Evolutionary conservation across 1,284 basidiomycete species (phyloP), one percentile per base, ranked within the genome.

Genomic region (Leccinum fuscescens): DNA sequence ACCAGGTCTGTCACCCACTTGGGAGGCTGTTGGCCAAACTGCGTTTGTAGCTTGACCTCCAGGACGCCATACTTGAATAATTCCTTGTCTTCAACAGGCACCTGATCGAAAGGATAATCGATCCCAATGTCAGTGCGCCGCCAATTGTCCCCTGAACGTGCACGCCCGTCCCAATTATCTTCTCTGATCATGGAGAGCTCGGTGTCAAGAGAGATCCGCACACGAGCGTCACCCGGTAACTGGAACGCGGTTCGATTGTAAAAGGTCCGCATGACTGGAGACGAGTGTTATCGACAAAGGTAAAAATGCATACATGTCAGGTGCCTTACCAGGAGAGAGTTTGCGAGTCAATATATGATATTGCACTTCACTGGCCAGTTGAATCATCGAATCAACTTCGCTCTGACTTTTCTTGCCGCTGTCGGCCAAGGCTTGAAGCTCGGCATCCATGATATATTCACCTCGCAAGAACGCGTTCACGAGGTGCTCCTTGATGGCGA

Each of bases 171-270:
- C 93, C 96, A 99, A 72, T 98, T 94, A 75, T 99, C 96, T 76
- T 99, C 96, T 62, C 96, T 86, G 58, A 98, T 78, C 81, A 99
- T 89, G 6, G 92, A 91, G 31, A 99, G 84, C 74, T 98, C 95
- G 0, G 96, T 99, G 74, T 99, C 97, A 64, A 99, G 88, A 33
- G 96, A 99, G 66, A 99, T 98, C 57, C 96, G 94, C 46, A 99
- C 96, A 52, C 94, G 88, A 27, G 97, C 96, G 72, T 99, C 97
- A 20, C 97, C 96, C 8, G 97, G 97, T 24, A 99, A 86, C 77
- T 99, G 96, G 83, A 99, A 99, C 0, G 96, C 96, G 7, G 97
- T 99, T 56, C 96, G 91, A 74, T 98, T 98, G 81, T 99, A 99
- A 79, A 98, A 99, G n/a, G 95, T 94, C 35, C 96, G 86, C 90